Conservation (phyloP, 192 early-diverging fungal species). For the Umbelopsis ramanniana region DNA sequence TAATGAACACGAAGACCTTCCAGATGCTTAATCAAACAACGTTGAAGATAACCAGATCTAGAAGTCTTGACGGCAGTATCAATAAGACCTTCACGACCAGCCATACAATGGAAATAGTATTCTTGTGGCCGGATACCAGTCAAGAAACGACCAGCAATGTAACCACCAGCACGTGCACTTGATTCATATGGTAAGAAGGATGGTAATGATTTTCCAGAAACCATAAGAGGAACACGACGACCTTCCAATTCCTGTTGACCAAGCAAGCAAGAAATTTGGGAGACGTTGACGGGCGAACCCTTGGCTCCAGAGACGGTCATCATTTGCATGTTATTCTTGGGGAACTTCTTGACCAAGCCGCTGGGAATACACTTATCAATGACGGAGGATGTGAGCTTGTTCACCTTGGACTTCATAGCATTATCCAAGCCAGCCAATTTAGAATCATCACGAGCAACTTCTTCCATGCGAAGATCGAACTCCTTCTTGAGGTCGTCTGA, state of each 20-base stretch:
- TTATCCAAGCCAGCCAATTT: constrained; percentile 90
- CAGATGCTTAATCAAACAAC: constrained; percentile 98
- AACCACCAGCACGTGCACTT: constrained; percentile 93
- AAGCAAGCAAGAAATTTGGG: constrained; percentile 96
- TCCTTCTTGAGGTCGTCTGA: constrained; percentile 53
- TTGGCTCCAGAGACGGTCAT: constrained; percentile 99
- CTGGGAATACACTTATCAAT: constrained; percentile 79
- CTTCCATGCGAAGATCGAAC: constrained; percentile 78
- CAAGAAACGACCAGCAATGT: constrained; percentile 95
- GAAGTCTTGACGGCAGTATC: constrained; percentile 99
- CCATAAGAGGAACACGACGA: constrained; percentile 96
- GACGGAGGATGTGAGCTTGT: constrained; percentile 79
- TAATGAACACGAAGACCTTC: constrained; percentile 95
- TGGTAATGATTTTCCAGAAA: constrained; percentile 95
- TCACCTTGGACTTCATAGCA: constrained; percentile 83
- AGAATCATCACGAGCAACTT: constrained; percentile 81
- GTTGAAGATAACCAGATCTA: constrained; percentile 97
- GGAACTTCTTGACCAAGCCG: constrained; percentile 74
- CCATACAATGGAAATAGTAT: constrained; percentile 96
- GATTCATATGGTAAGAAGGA: constrained; percentile 93
- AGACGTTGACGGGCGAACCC: constrained; percentile 92
- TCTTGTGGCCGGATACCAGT: constrained; percentile 97
- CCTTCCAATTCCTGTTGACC: constrained; percentile 99
- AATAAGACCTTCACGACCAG: constrained; percentile 99
- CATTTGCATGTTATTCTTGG: constrained; percentile 97